Conservation (phyloP, 2,329 filamentous ascomycete species). For the Polychaeton citri region DNA sequence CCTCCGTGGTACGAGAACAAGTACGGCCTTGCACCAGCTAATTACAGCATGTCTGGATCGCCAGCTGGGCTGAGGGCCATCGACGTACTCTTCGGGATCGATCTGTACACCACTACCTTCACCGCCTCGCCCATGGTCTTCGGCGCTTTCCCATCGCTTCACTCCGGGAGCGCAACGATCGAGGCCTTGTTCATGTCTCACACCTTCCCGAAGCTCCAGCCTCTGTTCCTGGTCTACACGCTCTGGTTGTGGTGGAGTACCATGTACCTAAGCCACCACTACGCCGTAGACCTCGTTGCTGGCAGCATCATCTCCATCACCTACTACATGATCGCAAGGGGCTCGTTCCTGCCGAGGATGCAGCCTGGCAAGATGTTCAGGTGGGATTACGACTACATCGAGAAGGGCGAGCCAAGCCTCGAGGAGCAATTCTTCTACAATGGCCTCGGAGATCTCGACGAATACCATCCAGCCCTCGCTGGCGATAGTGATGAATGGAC, state of each 20-base stretch:
- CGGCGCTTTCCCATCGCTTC: constrained; percentile 85
- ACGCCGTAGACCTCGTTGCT: constrained; percentile 82
- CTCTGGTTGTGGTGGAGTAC: constrained; percentile 97
- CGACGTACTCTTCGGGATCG: constrained; percentile 77
- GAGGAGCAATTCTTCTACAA: constrained; percentile 35
- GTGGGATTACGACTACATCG: constrained; percentile 93
- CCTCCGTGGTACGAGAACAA: constrained; percentile 95
- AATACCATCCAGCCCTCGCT: constrained; percentile 36
- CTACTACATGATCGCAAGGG: constrained; percentile 70
- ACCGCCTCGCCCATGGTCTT: constrained; percentile 84
- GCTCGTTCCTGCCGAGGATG: constrained; percentile 66
- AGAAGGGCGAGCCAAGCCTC: constrained; percentile 53
- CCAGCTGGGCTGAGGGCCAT: constrained; percentile 81
- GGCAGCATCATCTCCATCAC: constrained; percentile 53
- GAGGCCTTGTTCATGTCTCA: constrained; percentile 89
- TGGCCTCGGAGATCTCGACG: constrained; percentile 40
- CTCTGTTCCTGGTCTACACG: constrained; percentile 69
- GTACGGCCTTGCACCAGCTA: constrained; percentile 78
- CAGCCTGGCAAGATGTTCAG: constrained; percentile 76
- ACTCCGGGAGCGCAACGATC: constrained; percentile 77
- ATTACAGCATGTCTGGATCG: constrained; percentile 81
- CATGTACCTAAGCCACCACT: constrained; percentile 96
- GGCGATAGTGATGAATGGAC: constrained; percentile 78
- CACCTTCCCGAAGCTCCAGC: constrained; percentile 71
- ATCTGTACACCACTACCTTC: constrained; percentile 88